Percentiles rank a stretch among this genome's conserved stretches.
Evolutionary conservation across 768 basidiomycete genomes (phyloP).

Genomic region (Naganishia randhawae): DNA sequence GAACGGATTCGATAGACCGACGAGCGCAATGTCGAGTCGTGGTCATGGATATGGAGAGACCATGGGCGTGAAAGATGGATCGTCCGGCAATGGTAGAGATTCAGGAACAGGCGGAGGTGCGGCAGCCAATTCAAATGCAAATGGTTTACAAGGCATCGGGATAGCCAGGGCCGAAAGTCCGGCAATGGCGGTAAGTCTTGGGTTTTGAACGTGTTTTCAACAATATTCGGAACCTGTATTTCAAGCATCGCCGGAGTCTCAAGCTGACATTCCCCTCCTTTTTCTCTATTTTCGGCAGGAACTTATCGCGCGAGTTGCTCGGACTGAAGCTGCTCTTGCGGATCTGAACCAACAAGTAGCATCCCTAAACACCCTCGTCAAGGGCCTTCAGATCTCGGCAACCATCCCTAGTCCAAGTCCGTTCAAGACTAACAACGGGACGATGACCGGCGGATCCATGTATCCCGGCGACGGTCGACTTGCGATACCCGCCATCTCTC

Average conservation of each 20-base stretch:
- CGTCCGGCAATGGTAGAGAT: background rate
- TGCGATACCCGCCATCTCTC: background rate
- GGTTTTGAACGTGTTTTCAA: background rate
- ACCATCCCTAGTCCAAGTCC: slow-evolving; percentile 15
- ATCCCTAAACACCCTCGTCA: slow-evolving; percentile 26
- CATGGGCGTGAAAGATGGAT: background rate
- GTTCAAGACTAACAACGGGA: background rate
- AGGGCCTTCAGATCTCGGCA: slow-evolving; percentile 21
- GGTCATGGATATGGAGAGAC: background rate
- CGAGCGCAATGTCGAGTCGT: slow-evolving; percentile 13
- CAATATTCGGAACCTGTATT: background rate
- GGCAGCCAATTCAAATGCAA: background rate
- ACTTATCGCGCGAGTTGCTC: slow-evolving; percentile 23
- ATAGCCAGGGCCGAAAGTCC: slow-evolving; percentile 20
- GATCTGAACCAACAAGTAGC: slow-evolving; percentile 26
- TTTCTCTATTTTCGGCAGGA: background rate
- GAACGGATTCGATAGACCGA: slow-evolving; percentile 6
- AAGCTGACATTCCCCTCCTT: background rate
- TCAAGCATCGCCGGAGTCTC: too few relatives aligned
- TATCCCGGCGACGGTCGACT: slow-evolving; percentile 16
- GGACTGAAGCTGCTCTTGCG: slow-evolving; percentile 26
- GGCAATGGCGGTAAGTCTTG: slow-evolving; percentile 9
- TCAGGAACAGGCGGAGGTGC: background rate
- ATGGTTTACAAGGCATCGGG: slow-evolving; percentile 6
- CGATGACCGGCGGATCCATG: background rate